Base-by-base conservation (phyloP, 2,329 filamentous ascomycete genomes). In the Pestalotiopsis sp. region DNA sequence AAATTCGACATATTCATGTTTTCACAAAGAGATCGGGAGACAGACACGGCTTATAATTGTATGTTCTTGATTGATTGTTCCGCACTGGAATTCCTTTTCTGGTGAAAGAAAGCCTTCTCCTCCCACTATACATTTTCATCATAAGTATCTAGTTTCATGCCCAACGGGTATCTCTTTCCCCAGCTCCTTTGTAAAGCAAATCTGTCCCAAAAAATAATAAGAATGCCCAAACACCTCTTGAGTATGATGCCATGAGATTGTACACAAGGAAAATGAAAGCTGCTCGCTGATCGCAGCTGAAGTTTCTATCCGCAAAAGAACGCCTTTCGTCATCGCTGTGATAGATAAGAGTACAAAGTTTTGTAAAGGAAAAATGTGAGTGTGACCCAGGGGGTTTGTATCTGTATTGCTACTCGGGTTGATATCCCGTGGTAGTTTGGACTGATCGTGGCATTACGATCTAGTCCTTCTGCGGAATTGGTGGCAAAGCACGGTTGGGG, bases 401-500 rank as follows among this genome's bases (percentile, higher is more conserved):
- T 59, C 7, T 27, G 25, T 14, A 4, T 4, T 11, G 23, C 4
- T 13, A 31, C 23, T 12, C 25, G 17, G 9, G 9, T 0, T 52
- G 2, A 52, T 11, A 17, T 36, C 9, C 45, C 45, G 45, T 20
- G 17, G 45, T 6, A 52, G 4, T 52, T 36, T 36, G 6, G 31
- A 36, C 45, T 52, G 27, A 59, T 13, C 23, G 57, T 4, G 59
- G 20, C n/a, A 40, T 23, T 31, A 45, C 63, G 9, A 36, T 27
- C 56, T 66, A 41, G 49, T 63, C 23, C 49, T 71, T 71, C 57
- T 69, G 68, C 2, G 70, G 70, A 52, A 71, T 70, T 13, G 70
- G 69, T 40, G 70, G 70, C n/a, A 72, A 66, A 56, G 70, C 70
- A 14, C 70, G 65, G 12, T 62, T 72, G 1, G 70, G 70, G 4